phyloP scores from a whole-genome alignment of 176 grass and related monocot species.

The Pontederia paniculata region DNA sequence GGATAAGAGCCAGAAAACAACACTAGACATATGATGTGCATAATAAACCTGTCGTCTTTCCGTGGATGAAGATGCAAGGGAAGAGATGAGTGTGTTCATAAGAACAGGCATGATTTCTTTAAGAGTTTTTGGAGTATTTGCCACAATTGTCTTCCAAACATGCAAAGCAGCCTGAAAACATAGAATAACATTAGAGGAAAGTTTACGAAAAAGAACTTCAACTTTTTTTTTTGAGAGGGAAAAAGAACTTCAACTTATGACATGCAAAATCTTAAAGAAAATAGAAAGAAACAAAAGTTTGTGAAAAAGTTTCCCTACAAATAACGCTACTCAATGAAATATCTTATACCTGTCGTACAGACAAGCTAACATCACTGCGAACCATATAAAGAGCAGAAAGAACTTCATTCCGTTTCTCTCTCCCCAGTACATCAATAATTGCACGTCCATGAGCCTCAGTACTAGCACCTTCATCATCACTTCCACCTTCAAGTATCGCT shows the following conservation, averaged over 20 bases:
- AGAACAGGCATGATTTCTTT: slow-evolving; percentile 99
- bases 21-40: slow-evolving; percentile 10
- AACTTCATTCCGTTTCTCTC: slow-evolving; percentile 84
- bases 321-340: not conserved
- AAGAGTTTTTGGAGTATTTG: slow-evolving; percentile 91
- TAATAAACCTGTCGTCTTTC: slow-evolving; percentile 76
- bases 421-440: slow-evolving; percentile 90
- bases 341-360: slow-evolving; percentile 70
- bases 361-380: slow-evolving; percentile 88
- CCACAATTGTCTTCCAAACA: slow-evolving; percentile 98
- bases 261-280: not conserved
- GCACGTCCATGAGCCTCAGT: slow-evolving; percentile 95
- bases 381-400: slow-evolving; percentile 99
- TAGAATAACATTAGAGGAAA: not conserved
- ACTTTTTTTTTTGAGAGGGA: no score
- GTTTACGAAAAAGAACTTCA: no score
- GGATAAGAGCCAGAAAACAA: slow-evolving; percentile 9
- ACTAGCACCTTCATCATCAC: slow-evolving; percentile 97
- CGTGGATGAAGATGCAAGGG: slow-evolving; percentile 84
- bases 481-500: slow-evolving; percentile 92
- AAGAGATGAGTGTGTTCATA: slow-evolving; percentile 92
- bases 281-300: not conserved
- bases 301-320: no score
- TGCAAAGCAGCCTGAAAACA: slow-evolving; percentile 66
- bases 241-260: not conserved